Base-by-base conservation (phyloP, 2,329 filamentous ascomycete genomes). In the Exophiala calicioides region DNA sequence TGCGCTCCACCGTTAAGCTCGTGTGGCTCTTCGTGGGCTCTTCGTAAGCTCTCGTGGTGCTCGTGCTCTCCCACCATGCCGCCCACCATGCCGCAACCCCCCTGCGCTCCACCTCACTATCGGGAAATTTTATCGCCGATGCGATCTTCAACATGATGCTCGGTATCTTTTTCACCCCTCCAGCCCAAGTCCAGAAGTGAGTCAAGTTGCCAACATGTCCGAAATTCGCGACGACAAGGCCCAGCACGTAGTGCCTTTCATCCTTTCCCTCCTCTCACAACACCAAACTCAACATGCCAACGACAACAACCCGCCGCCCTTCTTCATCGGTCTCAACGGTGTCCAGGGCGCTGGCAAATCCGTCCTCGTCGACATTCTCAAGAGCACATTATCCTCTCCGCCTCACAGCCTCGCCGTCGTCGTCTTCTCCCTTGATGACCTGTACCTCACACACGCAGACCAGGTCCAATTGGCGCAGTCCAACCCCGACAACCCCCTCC, bases 311-410 rank as follows among this genome's bases (percentile, higher is more conserved):
- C 62, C 71, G 40, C 78, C 77, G 15, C 89, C 90, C 20, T 87
- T 95, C 67, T 81, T 95, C 65, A 77, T 96, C 53, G 91, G 90
- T 35, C 78, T 97, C 60, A 95, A 94, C 60, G 91, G 90, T 51
- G 82, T 95, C 20, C 91, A 96, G 70, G 91, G 91, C 51, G 85
- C 88, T 27, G 91, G 91, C 58, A 96, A 97, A 73, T 94, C 90
- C 3, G 94, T 90, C 9, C 78, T 95, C 60, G 90, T 90, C 27
- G 76, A 76, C 27, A 75, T 79, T 3, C 78, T 95, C 32, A 77
- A 81, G 56, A 64, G 74, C 15, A 80, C 78, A 10, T 78, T 91
- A 27, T 73, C 78, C 24, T 69, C 71, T 35, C 65, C 73, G 10
- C 77, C 77, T 1, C 74, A 84, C 60, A 76, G 76, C 15, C 75